Percentiles rank a stretch among this genome's conserved stretches.
Conservation (phyloP, 2,329 filamentous ascomycete genomes). For the Nemania sp. region DNA sequence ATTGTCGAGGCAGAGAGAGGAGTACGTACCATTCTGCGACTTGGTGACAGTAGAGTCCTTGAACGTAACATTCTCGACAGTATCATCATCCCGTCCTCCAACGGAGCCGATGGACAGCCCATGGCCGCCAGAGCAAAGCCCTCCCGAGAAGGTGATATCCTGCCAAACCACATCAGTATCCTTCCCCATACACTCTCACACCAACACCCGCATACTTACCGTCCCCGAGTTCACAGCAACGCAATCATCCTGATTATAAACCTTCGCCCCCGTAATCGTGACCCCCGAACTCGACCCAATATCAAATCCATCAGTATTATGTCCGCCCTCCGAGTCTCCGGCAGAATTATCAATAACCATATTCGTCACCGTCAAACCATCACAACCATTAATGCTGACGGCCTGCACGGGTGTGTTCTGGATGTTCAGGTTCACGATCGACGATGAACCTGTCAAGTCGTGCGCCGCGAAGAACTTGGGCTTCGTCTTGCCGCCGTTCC, state of each 20-base stretch:
- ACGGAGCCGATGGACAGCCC: conserved; percentile 63
- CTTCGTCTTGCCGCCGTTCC: conserved; percentile 64
- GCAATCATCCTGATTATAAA: conserved; percentile 64
- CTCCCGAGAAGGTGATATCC: conserved; percentile 41
- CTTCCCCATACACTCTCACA: background rate
- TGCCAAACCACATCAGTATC: background rate
- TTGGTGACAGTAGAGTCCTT: conserved; percentile 51
- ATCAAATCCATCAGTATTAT: conserved; percentile 61
- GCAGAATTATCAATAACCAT: conserved; percentile 62
- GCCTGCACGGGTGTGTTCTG: conserved; percentile 59
- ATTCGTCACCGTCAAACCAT: conserved; percentile 48
- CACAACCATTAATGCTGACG: conserved; percentile 50
- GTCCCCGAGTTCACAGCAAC: conserved; percentile 60
- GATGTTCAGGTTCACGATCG: conserved; percentile 53
- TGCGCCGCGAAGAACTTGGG: conserved; percentile 65
- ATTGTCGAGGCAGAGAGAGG: too few relatives aligned
- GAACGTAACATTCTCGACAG: conserved; percentile 56
- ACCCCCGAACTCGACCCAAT: conserved; percentile 51
- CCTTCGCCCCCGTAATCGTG: conserved; percentile 53
- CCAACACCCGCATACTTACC: conserved; percentile 14
- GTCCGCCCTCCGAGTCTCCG: conserved; percentile 49
- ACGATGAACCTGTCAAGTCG: conserved; percentile 49
- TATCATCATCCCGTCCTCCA: conserved; percentile 59
- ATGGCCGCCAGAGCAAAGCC: conserved; percentile 55
- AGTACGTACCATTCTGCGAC: conserved; percentile 51